Conservation (phyloP, 768 basidiomycete genomes). For the Leucosporidium scottii region DNA sequence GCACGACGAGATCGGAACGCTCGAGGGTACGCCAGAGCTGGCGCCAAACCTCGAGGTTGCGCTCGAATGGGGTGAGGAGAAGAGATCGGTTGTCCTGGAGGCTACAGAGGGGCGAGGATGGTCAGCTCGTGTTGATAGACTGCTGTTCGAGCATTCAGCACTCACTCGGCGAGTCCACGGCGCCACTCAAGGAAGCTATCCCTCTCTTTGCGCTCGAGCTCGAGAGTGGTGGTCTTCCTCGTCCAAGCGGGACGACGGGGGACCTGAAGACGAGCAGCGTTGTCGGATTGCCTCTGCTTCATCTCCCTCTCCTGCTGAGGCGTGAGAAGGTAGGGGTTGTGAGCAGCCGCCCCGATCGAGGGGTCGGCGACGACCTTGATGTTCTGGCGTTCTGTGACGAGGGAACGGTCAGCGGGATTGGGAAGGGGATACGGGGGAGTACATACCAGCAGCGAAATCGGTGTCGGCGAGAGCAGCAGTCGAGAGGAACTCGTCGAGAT, state of each 20-base stretch:
- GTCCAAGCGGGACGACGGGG: constrained; percentile 80
- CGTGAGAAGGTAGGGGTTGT: constrained; percentile 79
- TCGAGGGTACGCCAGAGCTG: constrained; percentile 97
- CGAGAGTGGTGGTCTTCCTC: constrained; percentile 62
- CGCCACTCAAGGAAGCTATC: constrained; percentile 89
- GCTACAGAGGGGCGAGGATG: constrained; percentile 44
- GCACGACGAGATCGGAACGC: constrained; percentile 85
- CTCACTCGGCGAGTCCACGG: constrained; percentile 80
- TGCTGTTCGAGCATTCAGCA: constrained; percentile 34
- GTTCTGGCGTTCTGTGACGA: constrained; percentile 42
- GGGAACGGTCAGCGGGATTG: not conserved
- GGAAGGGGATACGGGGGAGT: no score
- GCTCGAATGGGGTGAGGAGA: constrained; percentile 91
- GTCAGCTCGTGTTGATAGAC: not conserved
- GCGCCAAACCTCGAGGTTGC: constrained; percentile 96
- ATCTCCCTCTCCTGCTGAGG: constrained; percentile 73
- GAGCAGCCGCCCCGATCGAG: constrained; percentile 39
- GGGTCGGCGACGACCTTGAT: constrained; percentile 44
- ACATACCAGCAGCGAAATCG: constrained; percentile 87
- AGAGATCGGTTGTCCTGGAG: constrained; percentile 79
- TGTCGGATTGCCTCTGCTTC: constrained; percentile 63
- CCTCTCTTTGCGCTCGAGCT: constrained; percentile 83
- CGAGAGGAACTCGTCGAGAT: constrained; percentile 90
- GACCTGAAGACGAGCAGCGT: constrained; percentile 69
- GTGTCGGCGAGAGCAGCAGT: constrained; percentile 90